Base-by-base conservation (phyloP, 768 basidiomycete genomes). In the Symmetrospora coprosmae region DNA sequence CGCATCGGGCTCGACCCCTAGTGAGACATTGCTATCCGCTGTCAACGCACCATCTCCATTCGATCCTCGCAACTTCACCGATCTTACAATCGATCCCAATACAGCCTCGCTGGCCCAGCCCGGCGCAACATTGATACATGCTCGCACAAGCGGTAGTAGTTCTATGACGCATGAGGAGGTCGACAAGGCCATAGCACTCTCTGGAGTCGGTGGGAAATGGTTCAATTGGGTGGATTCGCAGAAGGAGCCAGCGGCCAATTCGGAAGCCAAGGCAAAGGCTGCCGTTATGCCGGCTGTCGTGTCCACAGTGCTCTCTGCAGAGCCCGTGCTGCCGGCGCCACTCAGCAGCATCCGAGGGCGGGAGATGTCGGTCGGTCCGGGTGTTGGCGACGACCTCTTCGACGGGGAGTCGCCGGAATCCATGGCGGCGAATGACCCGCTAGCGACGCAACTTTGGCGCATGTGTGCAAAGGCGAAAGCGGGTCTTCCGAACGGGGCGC, bases 391-490 rank as follows among this genome's bases (percentile, higher is more conserved):
- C n/a, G n/a, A n/a, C n/a, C n/a, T n/a, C 40, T 43, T 61, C 49
- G 47, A 50, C 35, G 48, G 50, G 35, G 39, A 61, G 28, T 37
- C 30, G 14, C 48, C 60, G 14, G 60, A 61, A 28, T 48, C 31
- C 16, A 5, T 62, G 2, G 46, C 50, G 43, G 68, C 79, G 69
- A 84, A 89, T 50, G 91, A 94, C 71, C 91, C 90, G 6, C 77
- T 94, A 21, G 89, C 89, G 0, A 85, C 91, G 1, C 89, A 96
- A 74, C 86, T 97, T 30, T 97, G 92, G 92, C 88, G 84, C 75
- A 86, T 96, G 80, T 97, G 87, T 69, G 82, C 88, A 34, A 82
- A 86, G 63, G 86, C 85, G 45, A 90, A 89, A 74, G 85, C 84
- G n/a, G 80, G 78, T 31, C 74, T 92, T 59, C 89, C 91, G 30